phyloP scores from a whole-genome alignment of 768 basidiomycete genomes.

The Collybia sordida region DNA sequence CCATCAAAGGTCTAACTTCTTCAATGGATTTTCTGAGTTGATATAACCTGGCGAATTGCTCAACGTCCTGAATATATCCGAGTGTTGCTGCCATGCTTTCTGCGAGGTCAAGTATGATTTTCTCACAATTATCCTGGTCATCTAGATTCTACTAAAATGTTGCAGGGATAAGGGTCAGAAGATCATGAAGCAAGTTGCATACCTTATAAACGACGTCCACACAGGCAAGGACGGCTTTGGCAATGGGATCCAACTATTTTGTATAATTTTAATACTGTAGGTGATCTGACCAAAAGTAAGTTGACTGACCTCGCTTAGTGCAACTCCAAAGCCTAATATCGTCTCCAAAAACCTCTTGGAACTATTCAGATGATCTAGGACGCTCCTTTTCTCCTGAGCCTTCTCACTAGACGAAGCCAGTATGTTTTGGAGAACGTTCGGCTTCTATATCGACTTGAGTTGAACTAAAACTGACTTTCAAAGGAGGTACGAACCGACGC shows the following conservation, averaged over 20 bases:
- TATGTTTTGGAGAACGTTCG: conserved; percentile 4
- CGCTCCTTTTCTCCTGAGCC: conserved; percentile 10
- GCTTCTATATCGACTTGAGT: not conserved
- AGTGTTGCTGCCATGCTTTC: conserved; percentile 20
- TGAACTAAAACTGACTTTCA: not conserved
- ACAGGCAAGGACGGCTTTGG: conserved; percentile 19
- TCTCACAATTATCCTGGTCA: conserved; percentile 14
- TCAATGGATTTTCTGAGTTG: conserved; percentile 21
- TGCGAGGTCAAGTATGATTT: conserved; percentile 13
- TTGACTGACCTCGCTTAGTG: conserved; percentile 15
- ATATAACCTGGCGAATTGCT: conserved; percentile 18
- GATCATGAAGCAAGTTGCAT: not conserved
- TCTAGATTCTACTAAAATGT: conserved; percentile 9
- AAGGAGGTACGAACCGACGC: conserved; percentile 3
- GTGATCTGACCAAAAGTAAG: not conserved
- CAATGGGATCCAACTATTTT: conserved; percentile 11
- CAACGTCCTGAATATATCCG: conserved; percentile 18
- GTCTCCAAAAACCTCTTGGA: conserved; percentile 13
- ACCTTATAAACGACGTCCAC: conserved; percentile 19
- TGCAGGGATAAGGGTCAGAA: not conserved
- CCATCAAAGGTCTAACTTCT: conserved; percentile 19
- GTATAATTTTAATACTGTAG: no score
- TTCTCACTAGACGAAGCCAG: conserved; percentile 9
- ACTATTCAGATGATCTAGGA: conserved; percentile 14
- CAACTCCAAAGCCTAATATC: conserved; percentile 9